A percentile compares a stretch with the other conserved stretches of the same genome.
Conservation (phyloP, 2,329 filamentous ascomycete species). For the Cercospora sojina region DNA sequence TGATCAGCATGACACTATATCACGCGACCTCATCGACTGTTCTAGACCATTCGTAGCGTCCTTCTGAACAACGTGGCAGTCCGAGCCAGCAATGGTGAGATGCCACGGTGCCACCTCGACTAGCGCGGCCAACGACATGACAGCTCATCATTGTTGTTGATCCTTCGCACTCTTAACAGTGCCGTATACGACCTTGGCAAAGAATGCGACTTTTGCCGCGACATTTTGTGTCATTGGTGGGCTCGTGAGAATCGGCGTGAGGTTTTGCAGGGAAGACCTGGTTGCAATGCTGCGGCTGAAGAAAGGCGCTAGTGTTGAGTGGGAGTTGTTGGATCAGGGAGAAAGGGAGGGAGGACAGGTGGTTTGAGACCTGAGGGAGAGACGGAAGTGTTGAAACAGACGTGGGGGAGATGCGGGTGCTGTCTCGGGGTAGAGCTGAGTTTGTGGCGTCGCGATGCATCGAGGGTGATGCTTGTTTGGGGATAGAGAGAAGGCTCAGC, state of each 20-base stretch:
- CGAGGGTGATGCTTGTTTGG: background rate
- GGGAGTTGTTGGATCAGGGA: background rate
- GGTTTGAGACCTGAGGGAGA: background rate
- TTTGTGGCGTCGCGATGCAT: background rate
- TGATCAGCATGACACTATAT: background rate
- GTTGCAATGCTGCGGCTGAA: background rate
- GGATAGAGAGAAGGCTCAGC: background rate
- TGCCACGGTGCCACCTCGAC: background rate
- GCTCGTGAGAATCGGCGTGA: background rate
- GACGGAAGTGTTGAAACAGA: background rate
- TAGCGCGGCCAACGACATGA: background rate
- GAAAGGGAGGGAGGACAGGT: background rate
- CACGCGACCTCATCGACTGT: background rate
- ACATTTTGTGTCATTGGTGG: background rate
- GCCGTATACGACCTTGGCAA: background rate
- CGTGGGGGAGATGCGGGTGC: background rate
- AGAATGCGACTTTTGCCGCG: background rate
- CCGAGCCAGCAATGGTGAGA: background rate
- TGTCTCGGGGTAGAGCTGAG: background rate
- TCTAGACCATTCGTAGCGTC: background rate
- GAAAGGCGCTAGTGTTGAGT: background rate
- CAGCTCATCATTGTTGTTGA: conserved; percentile 2
- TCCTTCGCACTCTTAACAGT: background rate
- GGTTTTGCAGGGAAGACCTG: background rate
- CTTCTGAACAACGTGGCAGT: background rate